Evolutionary conservation across 108 stramenopile genomes (phyloP).

Genomic region (Cyclostephanos tholiformis): DNA sequence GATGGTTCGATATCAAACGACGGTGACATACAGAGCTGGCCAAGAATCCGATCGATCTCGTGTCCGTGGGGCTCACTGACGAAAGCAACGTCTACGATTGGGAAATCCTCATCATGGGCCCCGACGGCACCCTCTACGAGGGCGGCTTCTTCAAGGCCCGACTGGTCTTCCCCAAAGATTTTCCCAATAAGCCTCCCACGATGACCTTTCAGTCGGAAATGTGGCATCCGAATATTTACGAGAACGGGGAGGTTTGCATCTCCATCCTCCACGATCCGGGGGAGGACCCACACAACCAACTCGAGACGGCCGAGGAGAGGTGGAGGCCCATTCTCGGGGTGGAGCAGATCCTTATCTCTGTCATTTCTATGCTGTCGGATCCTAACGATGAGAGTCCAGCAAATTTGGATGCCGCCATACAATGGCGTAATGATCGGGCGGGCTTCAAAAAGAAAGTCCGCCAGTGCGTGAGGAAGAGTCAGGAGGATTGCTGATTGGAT

Average conservation of each 20-base stretch:
- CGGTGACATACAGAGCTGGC: constrained; percentile 58
- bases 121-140: constrained; percentile 90
- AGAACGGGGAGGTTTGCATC: constrained; percentile 93
- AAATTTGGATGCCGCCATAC: constrained; percentile 97
- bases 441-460: constrained; percentile 95
- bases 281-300: constrained; percentile 92
- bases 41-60: constrained; percentile 90
- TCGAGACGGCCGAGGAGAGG: constrained; percentile 96
- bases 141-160: constrained; percentile 97
- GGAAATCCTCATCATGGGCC: constrained; percentile 97
- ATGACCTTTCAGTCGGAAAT: constrained; percentile 95
- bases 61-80: constrained; percentile 85
- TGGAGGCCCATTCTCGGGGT: constrained; percentile 99
- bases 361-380: constrained; percentile 97
- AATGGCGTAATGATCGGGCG: constrained; percentile 91
- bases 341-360: constrained; percentile 93
- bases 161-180: constrained; percentile 93
- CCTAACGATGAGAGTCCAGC: constrained; percentile 98
- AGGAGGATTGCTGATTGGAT: constrained; percentile 73
- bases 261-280: constrained; percentile 99
- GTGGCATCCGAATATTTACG: constrained; percentile 98
- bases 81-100: constrained; percentile 91
- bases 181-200: constrained; percentile 96
- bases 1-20: background rate
- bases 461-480: constrained; percentile 84